Percentiles rank a stretch among this genome's conserved stretches.
Evolutionary conservation across 2,329 filamentous ascomycete genomes (phyloP).

Genomic region (Colletotrichum costaricense): DNA sequence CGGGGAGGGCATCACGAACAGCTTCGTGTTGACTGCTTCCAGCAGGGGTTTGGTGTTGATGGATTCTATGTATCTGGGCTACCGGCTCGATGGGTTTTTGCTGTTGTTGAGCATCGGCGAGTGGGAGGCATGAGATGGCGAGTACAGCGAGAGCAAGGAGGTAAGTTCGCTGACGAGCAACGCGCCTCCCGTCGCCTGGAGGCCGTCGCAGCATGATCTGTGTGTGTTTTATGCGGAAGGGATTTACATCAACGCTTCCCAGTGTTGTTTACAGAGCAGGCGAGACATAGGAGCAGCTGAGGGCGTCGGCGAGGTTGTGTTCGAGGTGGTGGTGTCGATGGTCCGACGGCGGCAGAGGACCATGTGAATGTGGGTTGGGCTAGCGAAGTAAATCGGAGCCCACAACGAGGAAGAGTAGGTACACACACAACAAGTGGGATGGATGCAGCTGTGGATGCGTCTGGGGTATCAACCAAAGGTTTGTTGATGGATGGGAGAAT

Average conservation of each 20-base stretch:
- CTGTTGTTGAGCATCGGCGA: conserved; percentile 75
- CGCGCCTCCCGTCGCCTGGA: conserved; percentile 66
- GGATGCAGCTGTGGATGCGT: conserved; percentile 5
- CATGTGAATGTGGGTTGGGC: conserved; percentile 34
- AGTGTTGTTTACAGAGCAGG: conserved; percentile 16
- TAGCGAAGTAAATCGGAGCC: conserved; percentile 33
- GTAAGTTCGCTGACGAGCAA: conserved; percentile 57
- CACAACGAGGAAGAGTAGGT: neutral
- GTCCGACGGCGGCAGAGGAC: conserved; percentile 21
- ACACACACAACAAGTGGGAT: neutral
- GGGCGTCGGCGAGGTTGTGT: neutral
- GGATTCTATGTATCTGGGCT: conserved; percentile 15
- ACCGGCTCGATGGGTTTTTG: conserved; percentile 44
- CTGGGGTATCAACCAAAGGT: neutral
- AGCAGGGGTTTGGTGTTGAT: conserved; percentile 19
- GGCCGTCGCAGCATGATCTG: conserved; percentile 71
- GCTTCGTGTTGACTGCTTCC: conserved; percentile 21
- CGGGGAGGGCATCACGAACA: conserved; percentile 34
- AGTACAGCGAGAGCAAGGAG: conserved; percentile 68
- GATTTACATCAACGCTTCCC: conserved; percentile 36
- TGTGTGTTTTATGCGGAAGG: conserved; percentile 14
- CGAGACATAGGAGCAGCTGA: conserved; percentile 35
- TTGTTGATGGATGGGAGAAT: neutral
- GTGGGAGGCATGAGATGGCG: conserved; percentile 64
- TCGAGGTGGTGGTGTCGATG: conserved; percentile 1